Evolutionary conservation across 75 land plant species (phyloP), one percentile per base, ranked within the genome.

Genomic region (Ceratopteris richardii): DNA sequence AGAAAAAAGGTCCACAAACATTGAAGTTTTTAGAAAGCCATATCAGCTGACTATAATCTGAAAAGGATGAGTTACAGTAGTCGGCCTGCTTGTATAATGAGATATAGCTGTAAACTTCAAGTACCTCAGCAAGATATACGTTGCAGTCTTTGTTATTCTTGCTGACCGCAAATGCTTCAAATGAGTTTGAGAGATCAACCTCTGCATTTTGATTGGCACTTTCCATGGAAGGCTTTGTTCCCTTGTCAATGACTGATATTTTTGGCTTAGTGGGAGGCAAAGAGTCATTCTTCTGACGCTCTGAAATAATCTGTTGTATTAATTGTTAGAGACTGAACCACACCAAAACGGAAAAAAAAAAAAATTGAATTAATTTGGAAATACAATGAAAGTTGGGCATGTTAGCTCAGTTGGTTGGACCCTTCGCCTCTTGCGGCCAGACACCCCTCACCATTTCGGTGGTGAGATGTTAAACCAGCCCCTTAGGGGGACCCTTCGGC

Each of bases 41-140:
- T 9, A 9, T 40, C 42, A 14, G 42, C 2, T 29, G 6, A 36
- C 17, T 24, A 37, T 6, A 3, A 24, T 3, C 23, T 4, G 12
- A 19, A n/a, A n/a, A n/a, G n/a, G n/a, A n/a, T n/a, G n/a, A n/a
- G n/a, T n/a, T n/a, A n/a, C n/a, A n/a, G n/a, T n/a, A n/a, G n/a
- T n/a, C n/a, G n/a, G n/a, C n/a, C n/a, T n/a, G n/a, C n/a, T n/a
- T n/a, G n/a, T n/a, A n/a, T n/a, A n/a, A n/a, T n/a, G 30, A 54
- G 26, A n/a, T 26, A 7, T 7, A 5, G 31, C 5, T 28, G 14
- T 2, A 16, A 14, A n/a, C 19, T 3, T 24, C 16, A 58, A 18
- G 40, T 64, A 87, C 92, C 77, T 87, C 92, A 36, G 70, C 92
- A 41, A 84, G 58, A 47, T 78, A 87, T 63, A 75, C 78, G 27